Conservation (phyloP, 306 rosid genomes). For the Casuarina glauca region DNA sequence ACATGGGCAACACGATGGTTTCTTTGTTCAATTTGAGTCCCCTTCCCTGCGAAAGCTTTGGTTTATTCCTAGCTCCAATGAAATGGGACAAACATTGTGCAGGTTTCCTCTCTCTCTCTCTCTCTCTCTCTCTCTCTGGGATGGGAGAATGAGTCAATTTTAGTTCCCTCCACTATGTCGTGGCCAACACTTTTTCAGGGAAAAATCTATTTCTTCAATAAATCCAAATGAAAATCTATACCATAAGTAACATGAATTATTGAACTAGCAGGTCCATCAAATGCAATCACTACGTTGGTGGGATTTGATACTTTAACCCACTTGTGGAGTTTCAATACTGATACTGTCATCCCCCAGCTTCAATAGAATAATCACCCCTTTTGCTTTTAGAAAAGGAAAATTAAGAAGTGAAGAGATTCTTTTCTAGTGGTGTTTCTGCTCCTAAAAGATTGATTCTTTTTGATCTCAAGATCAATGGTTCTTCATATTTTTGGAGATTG, state of each 20-base stretch:
- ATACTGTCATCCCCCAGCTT: not conserved
- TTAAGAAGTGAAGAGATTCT: not conserved
- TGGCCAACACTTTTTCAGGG: not conserved
- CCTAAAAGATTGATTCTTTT: not conserved
- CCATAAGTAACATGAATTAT: not conserved
- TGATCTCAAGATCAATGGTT: not conserved
- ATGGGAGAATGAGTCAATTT: not conserved
- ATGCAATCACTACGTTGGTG: not conserved
- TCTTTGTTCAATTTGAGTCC: constrained; percentile 89
- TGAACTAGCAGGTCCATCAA: not conserved
- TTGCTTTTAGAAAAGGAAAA: not conserved
- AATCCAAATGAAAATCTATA: not conserved
- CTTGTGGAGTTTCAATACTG: not conserved
- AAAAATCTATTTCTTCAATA: not conserved
- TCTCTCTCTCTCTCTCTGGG: not conserved
- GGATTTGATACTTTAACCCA: not conserved
- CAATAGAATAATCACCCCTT: not conserved
- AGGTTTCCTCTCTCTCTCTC: constrained; percentile 56
- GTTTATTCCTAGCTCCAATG: constrained; percentile 83
- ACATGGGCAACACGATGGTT: constrained; percentile 88
- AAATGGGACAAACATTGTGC: constrained; percentile 85
- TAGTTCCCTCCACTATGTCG: not conserved
- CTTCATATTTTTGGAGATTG: not conserved
- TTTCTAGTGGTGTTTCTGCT: not conserved
- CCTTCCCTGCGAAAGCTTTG: constrained; percentile 73